A percentile compares a stretch with the other conserved stretches of the same genome.
Conservation (phyloP, 192 early-diverging fungal species). For the Oehlia diaphana region DNA sequence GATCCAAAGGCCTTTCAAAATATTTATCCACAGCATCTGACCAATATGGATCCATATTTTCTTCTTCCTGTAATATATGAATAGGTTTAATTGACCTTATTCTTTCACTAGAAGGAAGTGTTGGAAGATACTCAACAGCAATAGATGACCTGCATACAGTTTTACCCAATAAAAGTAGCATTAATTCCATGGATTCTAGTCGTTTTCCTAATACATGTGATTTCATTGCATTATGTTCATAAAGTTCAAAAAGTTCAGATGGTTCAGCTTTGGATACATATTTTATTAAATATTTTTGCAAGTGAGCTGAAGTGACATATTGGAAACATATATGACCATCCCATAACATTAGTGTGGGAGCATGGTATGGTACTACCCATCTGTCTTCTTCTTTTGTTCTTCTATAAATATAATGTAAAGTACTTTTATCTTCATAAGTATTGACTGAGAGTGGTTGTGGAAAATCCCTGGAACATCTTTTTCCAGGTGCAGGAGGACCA, state of each 20-base stretch:
- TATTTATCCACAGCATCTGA: conserved; percentile 2
- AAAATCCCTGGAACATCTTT: background rate
- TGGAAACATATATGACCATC: background rate
- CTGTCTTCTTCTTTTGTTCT: conserved; percentile 1
- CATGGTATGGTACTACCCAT: background rate
- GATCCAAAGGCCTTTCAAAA: background rate
- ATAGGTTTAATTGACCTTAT: background rate
- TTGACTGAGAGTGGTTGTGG: background rate
- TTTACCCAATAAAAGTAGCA: too few relatives aligned
- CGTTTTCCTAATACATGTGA: background rate
- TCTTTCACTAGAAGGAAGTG: background rate
- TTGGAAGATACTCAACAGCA: background rate
- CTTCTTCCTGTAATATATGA: background rate
- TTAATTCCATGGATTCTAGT: conserved; percentile 1
- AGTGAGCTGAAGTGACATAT: conserved; percentile 1
- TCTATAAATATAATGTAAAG: background rate
- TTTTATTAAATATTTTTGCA: conserved; percentile 4
- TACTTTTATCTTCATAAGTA: background rate
- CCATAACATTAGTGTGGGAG: background rate
- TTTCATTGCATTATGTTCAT: background rate
- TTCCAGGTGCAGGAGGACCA: background rate
- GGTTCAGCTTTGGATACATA: conserved; percentile 1
- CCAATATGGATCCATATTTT: background rate
- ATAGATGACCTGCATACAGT: background rate
- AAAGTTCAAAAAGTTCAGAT: background rate